These are phyloP conservation scores for Arachis stenosperma DNA, from an alignment of 306 rosid genomes.

Conservation along the genomic window DNA sequence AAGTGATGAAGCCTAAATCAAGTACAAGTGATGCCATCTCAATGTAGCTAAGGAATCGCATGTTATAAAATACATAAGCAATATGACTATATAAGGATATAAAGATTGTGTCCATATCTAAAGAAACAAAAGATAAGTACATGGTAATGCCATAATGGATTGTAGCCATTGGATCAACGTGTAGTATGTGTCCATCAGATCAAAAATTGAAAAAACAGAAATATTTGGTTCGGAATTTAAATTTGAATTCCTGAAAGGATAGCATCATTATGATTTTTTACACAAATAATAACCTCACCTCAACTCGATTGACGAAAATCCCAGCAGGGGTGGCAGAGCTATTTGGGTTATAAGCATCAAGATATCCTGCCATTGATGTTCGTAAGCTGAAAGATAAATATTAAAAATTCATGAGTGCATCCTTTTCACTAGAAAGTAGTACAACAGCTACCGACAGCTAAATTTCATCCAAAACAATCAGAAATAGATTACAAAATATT, in stretches of 20 bases:
- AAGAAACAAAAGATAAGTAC: slow-evolving; percentile 8
- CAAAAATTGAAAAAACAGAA: slow-evolving; percentile 18
- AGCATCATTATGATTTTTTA: slow-evolving; percentile 31
- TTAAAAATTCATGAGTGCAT: slow-evolving; percentile 8
- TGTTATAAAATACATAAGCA: neutral
- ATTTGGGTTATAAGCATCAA: slow-evolving; percentile 82
- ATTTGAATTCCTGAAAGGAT: slow-evolving; percentile 11
- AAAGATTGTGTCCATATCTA: neutral
- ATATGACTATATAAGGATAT: slow-evolving; percentile 6
- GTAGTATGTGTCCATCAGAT: neutral
- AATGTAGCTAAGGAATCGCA: neutral
- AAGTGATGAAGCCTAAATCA: neutral
- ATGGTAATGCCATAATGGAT: neutral
- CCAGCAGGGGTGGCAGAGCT: slow-evolving; percentile 83
- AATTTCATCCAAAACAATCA: slow-evolving; percentile 1
- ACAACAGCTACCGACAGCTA: slow-evolving; percentile 16
- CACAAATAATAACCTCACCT: slow-evolving; percentile 55
- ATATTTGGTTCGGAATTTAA: slow-evolving; percentile 18
- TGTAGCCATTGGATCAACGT: neutral
- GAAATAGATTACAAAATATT: slow-evolving; percentile 21
- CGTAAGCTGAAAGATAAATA: slow-evolving; percentile 66
- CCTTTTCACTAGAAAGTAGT: slow-evolving; percentile 8
- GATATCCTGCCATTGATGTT: slow-evolving; percentile 89
- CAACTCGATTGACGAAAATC: slow-evolving; percentile 83
- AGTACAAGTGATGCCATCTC: slow-evolving; percentile 12